These are phyloP conservation scores for Telopea speciosissima DNA, from an alignment of 177 flowering plant genomes.

Conservation along the genomic window DNA sequence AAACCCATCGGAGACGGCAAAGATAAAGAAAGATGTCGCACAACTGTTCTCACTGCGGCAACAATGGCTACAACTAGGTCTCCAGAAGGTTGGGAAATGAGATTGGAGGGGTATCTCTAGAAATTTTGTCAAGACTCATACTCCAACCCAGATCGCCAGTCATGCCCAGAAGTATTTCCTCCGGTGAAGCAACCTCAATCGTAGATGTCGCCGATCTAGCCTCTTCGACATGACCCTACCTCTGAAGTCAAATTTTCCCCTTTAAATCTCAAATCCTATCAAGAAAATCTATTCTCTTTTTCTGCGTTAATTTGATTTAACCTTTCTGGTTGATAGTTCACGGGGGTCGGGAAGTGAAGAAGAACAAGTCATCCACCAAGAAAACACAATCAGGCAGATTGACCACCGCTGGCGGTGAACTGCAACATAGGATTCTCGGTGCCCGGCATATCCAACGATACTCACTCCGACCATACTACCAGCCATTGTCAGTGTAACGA, in stretches of 20 bases:
- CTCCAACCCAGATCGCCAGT: constrained; percentile 91
- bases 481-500: neutral
- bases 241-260: neutral
- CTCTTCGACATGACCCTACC: constrained; percentile 88
- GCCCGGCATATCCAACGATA: constrained; percentile 10
- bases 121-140: constrained; percentile 78
- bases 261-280: no score
- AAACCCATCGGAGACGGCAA: no score
- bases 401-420: constrained; percentile 1
- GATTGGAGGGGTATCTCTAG: constrained; percentile 92
- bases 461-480: neutral
- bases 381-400: constrained; percentile 10
- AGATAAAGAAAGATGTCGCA: constrained; percentile 15
- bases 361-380: constrained; percentile 21
- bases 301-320: no score
- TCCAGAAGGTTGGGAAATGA: constrained; percentile 85
- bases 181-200: constrained; percentile 58
- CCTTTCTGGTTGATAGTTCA: constrained; percentile 27
- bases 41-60: constrained; percentile 56
- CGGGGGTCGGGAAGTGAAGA: constrained; percentile 45
- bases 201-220: constrained; percentile 80
- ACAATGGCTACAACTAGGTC: constrained; percentile 66
- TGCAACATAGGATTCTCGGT: constrained; percentile 17
- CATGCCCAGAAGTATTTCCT: constrained; percentile 94
- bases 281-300: no score